Evolutionary conservation across 441 rosid genomes (phyloP).

Genomic region (Erodium trifolium): DNA sequence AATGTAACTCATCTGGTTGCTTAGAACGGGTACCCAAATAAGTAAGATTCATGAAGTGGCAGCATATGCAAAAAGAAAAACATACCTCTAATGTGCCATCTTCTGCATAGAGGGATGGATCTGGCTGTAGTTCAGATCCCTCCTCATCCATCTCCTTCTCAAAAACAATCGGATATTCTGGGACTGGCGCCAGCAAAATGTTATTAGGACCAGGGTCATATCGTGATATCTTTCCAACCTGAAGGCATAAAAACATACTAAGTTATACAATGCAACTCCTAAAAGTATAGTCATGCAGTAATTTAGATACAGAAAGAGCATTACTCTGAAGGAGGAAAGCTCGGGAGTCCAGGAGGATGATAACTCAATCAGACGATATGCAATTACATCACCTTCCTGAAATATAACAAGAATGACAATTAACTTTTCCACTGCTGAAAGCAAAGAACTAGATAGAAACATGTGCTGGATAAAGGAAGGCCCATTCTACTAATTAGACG

Average conservation of each 20-base stretch:
- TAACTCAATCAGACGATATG: conserved; percentile 79
- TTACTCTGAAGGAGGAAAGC: conserved; percentile 64
- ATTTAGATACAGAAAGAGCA: conserved; percentile 15
- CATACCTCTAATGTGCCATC: conserved; percentile 79
- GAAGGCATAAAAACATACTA: conserved; percentile 19
- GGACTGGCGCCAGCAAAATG: conserved; percentile 46
- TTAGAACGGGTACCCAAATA: background rate
- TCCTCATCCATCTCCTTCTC: conserved; percentile 39
- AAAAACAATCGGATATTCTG: conserved; percentile 47
- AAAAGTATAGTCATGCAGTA: conserved; percentile 13
- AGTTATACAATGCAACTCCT: conserved; percentile 13
- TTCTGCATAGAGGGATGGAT: conserved; percentile 48
- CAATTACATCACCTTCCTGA: conserved; percentile 86
- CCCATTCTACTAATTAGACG: background rate
- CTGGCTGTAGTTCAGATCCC: conserved; percentile 29
- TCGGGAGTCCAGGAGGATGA: conserved; percentile 91
- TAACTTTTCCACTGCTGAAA: conserved; percentile 6
- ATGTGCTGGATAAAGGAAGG: conserved; percentile 4
- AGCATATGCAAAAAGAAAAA: background rate
- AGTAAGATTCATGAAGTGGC: background rate
- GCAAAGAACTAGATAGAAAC: conserved; percentile 8
- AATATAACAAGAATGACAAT: conserved; percentile 17
- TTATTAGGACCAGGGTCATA: conserved; percentile 50
- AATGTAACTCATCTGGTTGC: conserved; percentile 1
- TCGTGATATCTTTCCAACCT: conserved; percentile 72